These are phyloP conservation scores for Mycosphaerella sp. DNA, from an alignment of 2,329 filamentous ascomycete species.

Conservation along the genomic window DNA sequence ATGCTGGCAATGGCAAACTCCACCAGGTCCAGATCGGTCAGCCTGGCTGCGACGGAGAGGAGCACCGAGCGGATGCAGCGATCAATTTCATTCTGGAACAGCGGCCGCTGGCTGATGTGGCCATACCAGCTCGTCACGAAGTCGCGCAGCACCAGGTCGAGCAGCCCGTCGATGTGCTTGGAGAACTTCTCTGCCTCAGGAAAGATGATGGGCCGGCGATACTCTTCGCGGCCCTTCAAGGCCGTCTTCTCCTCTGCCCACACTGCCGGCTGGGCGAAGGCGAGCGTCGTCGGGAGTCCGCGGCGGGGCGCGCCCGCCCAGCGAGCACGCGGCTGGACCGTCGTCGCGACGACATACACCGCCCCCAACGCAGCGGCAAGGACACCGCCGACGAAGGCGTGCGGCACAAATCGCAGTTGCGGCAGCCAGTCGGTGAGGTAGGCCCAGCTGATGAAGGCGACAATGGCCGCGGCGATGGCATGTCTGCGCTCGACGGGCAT, in stretches of 20 bases:
- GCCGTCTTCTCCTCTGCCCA: slow-evolving; percentile 68
- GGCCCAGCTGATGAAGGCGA: slow-evolving; percentile 79
- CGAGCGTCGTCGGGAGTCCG: slow-evolving; percentile 18
- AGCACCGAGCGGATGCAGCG: slow-evolving; percentile 68
- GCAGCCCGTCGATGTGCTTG: slow-evolving; percentile 68
- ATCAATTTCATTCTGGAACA: slow-evolving; percentile 83
- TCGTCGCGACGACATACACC: slow-evolving; percentile 55
- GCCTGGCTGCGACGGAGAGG: slow-evolving; percentile 61
- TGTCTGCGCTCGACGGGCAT: slow-evolving; percentile 69
- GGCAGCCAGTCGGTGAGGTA: slow-evolving; percentile 78
- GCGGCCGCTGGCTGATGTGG: slow-evolving; percentile 71
- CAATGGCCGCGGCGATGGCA: slow-evolving; percentile 60
- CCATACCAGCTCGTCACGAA: slow-evolving; percentile 87
- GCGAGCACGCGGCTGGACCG: slow-evolving; percentile 42
- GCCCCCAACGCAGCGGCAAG: slow-evolving; percentile 50
- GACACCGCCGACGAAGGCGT: slow-evolving; percentile 70
- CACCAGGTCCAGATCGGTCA: slow-evolving; percentile 72
- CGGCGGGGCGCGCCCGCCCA: slow-evolving; percentile 2
- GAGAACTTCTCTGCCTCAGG: slow-evolving; percentile 71
- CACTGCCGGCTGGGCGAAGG: slow-evolving; percentile 34
- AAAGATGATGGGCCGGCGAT: slow-evolving; percentile 64
- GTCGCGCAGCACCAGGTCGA: slow-evolving; percentile 70
- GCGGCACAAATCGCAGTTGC: slow-evolving; percentile 72
- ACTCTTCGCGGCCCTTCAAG: slow-evolving; percentile 59
- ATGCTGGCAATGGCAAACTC: slow-evolving; percentile 75